phyloP scores from a whole-genome alignment of 1,139 yeast genomes.

The Arxiozyma telluris region DNA sequence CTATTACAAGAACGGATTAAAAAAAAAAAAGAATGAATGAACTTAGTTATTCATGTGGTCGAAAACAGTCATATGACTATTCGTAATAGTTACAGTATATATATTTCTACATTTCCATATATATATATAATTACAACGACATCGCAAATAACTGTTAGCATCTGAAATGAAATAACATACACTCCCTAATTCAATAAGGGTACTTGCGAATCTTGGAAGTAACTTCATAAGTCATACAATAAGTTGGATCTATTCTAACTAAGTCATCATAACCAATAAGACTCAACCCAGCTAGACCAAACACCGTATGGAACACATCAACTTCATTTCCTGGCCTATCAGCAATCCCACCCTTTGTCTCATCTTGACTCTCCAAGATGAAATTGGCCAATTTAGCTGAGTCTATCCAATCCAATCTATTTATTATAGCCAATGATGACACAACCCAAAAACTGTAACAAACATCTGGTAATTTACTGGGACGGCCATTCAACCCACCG shows the following conservation, averaged over 20 bases:
- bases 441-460: slow-evolving; percentile 98
- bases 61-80: background rate
- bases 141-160: background rate
- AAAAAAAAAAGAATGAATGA: no score
- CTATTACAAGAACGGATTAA: no score
- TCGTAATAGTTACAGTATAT: background rate
- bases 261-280: slow-evolving; percentile 54
- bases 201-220: slow-evolving; percentile 39
- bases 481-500: slow-evolving; percentile 95
- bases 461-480: slow-evolving; percentile 91
- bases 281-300: slow-evolving; percentile 82
- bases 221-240: slow-evolving; percentile 62
- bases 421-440: slow-evolving; percentile 64
- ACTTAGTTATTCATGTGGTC: no score
- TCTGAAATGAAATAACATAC: background rate
- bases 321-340: slow-evolving; percentile 87
- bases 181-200: slow-evolving; percentile 28
- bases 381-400: slow-evolving; percentile 49
- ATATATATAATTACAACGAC: background rate
- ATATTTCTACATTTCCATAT: background rate
- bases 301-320: slow-evolving; percentile 87
- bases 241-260: slow-evolving; percentile 66
- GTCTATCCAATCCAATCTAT: slow-evolving; percentile 66
- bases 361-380: slow-evolving; percentile 72
- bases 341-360: slow-evolving; percentile 75